phyloP scores from a whole-genome alignment of 1,284 basidiomycete species.

The Afroboletus lepidellus region DNA sequence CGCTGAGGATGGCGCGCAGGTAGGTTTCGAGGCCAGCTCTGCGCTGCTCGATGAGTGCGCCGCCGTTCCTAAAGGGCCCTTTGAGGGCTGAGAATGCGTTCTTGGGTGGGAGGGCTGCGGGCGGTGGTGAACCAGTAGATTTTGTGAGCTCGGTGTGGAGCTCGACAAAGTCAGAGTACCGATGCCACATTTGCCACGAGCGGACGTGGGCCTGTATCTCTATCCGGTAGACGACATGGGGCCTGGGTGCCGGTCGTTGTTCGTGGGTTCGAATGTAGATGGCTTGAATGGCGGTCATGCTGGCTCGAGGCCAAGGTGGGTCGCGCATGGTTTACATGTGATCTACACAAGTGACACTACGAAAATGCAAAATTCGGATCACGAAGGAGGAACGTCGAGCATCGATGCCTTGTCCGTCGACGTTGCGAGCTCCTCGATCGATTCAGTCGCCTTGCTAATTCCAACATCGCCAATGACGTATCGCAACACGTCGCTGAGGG shows the following conservation, averaged over 20 bases:
- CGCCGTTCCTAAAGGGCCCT: slow-evolving; percentile 33
- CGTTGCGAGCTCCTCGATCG: slow-evolving; percentile 23
- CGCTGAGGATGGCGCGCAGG: slow-evolving; percentile 79
- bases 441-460: slow-evolving; percentile 45
- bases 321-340: slow-evolving; percentile 13
- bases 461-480: slow-evolving; percentile 75
- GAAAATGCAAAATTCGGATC: not conserved
- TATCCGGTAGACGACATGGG: slow-evolving; percentile 81
- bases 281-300: slow-evolving; percentile 73
- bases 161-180: slow-evolving; percentile 92
- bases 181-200: slow-evolving; percentile 90
- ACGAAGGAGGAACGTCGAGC: slow-evolving; percentile 16
- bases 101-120: slow-evolving; percentile 78
- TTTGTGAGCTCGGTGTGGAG: slow-evolving; percentile 81
- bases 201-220: slow-evolving; percentile 80
- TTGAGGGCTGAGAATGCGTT: slow-evolving; percentile 66
- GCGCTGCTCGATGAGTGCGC: slow-evolving; percentile 69
- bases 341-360: slow-evolving; percentile 17
- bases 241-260: slow-evolving; percentile 61
- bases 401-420: slow-evolving; percentile 21
- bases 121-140: slow-evolving; percentile 69
- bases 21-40: slow-evolving; percentile 78
- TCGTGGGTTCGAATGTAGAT: slow-evolving; percentile 67
- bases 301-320: slow-evolving; percentile 15
- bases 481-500: slow-evolving; percentile 85